Conservation (phyloP, 1,139 yeast species). For the Yamadazyma mexicana region DNA sequence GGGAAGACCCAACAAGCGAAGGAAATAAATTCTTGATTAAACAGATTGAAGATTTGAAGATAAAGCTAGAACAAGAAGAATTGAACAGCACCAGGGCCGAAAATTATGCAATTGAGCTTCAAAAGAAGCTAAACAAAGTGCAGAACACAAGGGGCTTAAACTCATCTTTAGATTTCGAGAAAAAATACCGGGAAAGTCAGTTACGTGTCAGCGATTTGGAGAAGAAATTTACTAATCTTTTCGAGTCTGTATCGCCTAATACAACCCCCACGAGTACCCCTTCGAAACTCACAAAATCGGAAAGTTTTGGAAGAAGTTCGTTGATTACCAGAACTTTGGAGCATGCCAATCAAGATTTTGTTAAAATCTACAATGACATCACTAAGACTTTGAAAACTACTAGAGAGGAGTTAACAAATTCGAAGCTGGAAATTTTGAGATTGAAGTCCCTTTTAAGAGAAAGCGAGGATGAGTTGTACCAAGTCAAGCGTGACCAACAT, state of each 20-base stretch:
- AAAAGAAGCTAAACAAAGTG: constrained; percentile 44
- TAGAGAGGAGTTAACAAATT: constrained; percentile 48
- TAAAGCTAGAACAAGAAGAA: constrained; percentile 42
- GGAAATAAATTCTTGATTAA: constrained; percentile 25
- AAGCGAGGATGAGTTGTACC: constrained; percentile 48
- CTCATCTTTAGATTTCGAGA: constrained; percentile 36
- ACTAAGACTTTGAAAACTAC: constrained; percentile 50
- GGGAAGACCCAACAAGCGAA: constrained; percentile 27
- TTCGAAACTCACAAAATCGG: constrained; percentile 26
- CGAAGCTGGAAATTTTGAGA: constrained; percentile 53
- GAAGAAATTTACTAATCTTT: constrained; percentile 26
- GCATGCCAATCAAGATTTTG: constrained; percentile 46
- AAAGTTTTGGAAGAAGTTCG: constrained; percentile 41
- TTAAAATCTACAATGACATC: constrained; percentile 56
- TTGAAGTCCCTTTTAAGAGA: constrained; percentile 51
- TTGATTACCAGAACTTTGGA: constrained; percentile 26
- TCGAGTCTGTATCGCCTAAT: constrained; percentile 21
- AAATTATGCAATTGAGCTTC: constrained; percentile 46
- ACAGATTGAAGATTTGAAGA: constrained; percentile 38
- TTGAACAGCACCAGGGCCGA: constrained; percentile 46
- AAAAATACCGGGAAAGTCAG: constrained; percentile 39
- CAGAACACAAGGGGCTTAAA: constrained; percentile 43
- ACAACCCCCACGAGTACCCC: constrained; percentile 13
- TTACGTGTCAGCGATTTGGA: constrained; percentile 36
- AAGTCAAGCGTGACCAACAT: constrained; percentile 35